Percentiles rank a stretch among this genome's conserved stretches.
These are phyloP conservation scores for Dothistroma septosporum DNA, from an alignment of 2,329 filamentous ascomycete genomes.

Conservation along the genomic window DNA sequence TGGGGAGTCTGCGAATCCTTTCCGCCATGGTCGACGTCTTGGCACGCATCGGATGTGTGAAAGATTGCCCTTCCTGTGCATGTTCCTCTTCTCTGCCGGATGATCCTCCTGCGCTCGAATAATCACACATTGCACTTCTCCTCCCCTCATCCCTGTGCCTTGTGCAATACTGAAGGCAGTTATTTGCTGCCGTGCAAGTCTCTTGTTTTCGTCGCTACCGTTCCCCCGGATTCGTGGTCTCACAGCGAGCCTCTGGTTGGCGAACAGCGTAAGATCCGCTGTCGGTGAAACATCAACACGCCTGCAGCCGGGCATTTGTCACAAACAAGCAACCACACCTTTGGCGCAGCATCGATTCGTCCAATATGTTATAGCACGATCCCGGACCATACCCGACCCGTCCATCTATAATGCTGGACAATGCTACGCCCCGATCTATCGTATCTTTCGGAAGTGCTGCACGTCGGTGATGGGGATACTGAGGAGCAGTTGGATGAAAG, in stretches of 20 bases:
- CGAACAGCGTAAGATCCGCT: background rate
- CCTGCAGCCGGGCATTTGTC: background rate
- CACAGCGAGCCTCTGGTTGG: background rate
- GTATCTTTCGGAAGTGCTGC: constrained; percentile 31
- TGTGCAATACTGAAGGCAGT: background rate
- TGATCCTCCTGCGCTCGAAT: background rate
- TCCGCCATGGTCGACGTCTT: background rate
- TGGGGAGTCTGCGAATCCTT: background rate
- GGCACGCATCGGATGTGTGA: background rate
- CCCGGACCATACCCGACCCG: background rate
- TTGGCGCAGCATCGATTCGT: background rate
- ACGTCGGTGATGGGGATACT: constrained; percentile 27
- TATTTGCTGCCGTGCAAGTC: background rate
- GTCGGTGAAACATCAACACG: background rate
- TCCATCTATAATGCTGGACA: constrained; percentile 14
- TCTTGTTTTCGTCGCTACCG: background rate
- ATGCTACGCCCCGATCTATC: constrained; percentile 23
- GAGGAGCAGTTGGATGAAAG: constrained; percentile 30
- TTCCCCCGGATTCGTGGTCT: background rate
- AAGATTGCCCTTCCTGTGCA: background rate
- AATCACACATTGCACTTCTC: background rate
- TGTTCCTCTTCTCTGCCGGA: background rate
- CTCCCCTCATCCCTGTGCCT: background rate
- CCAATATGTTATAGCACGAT: background rate
- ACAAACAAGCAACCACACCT: background rate